These are phyloP conservation scores for Chiua virens DNA, from an alignment of 768 basidiomycete genomes.

Conservation along the genomic window DNA sequence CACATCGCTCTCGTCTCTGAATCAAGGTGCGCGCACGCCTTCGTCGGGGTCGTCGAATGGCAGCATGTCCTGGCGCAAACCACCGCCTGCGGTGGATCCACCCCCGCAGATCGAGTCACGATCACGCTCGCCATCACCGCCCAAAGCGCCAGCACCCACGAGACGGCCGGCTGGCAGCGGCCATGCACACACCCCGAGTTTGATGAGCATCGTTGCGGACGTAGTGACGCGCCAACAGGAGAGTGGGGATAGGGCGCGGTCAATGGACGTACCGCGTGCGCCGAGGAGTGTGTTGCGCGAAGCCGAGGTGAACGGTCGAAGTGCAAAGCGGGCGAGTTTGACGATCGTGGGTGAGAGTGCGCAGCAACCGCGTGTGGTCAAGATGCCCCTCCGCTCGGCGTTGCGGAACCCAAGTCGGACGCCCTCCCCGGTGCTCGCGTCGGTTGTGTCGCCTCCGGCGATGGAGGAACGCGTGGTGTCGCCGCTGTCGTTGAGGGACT, in stretches of 20 bases:
- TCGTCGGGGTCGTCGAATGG: background rate
- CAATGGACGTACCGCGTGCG: slow-evolving; percentile 26
- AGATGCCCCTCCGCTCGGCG: slow-evolving; percentile 61
- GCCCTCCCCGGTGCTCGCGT: slow-evolving; percentile 42
- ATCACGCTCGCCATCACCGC: no score
- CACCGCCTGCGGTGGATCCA: background rate
- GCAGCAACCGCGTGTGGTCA: slow-evolving; percentile 25
- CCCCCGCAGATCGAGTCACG: no score
- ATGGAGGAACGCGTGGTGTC: background rate
- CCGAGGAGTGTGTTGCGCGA: slow-evolving; percentile 10
- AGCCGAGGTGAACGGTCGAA: background rate
- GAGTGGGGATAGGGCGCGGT: slow-evolving; percentile 17
- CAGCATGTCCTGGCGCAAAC: slow-evolving; percentile 11
- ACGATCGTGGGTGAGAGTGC: background rate
- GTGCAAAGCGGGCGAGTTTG: background rate
- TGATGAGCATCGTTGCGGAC: slow-evolving; percentile 72
- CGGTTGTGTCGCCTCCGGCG: background rate
- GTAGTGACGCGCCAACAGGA: slow-evolving; percentile 50
- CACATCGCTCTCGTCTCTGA: background rate
- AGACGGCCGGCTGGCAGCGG: background rate
- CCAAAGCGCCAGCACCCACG: background rate
- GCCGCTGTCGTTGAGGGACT: slow-evolving; percentile 11
- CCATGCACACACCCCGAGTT: slow-evolving; percentile 30
- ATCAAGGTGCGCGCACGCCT: background rate
- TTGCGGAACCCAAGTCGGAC: slow-evolving; percentile 53